Evolutionary conservation across 2,329 filamentous ascomycete species (phyloP), one percentile per base, ranked within the genome.

Genomic region (Beauveria scarabaeidicola): DNA sequence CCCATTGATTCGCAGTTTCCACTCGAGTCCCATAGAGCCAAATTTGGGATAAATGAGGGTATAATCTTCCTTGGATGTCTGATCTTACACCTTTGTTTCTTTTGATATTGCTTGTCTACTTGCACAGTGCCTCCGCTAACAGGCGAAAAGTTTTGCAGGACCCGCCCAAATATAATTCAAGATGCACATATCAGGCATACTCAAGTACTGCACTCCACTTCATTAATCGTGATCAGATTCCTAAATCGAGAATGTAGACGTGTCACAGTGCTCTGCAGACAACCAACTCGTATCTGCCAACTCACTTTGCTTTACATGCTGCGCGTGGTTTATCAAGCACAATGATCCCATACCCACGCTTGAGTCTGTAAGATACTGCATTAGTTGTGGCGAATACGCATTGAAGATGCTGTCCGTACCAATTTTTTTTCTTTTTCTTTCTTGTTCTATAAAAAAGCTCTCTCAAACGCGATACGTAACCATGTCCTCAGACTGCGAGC

Each of bases 1-100:
- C 79, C 85, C 82, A 74, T 80, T 83, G 79, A 89, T 90, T 91
- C 87, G 88, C 88, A 91, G 88, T 91, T 91, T 91, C 85, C 87
- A 89, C 88, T 89, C 79, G 85, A 89, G 85, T 81, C 81, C 80
- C 80, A 75, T 73, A 73, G 84, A 87, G 85, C 84, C 84, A 84
- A 80, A 77, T 76, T 74, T 76, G 81, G 80, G 82, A 81, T 77
- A 86, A 70, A 86, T 89, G 86, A 89, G 81, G 80, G 85, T 73
- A 72, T 73, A 77, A 72, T 70, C 85, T 88, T 88, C 85, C 84
- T 89, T 89, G 85, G 86, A 88, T 88, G 86, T 88, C 85, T 87
- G 83, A 87, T 76, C 64, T 67, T 67, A 70, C 65, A 69, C 63
- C 40, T 44, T 52, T 54, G 50, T 51, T 61, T 62, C 58, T 61